Evolutionary conservation across 2,329 filamentous ascomycete genomes (phyloP).

Genomic region (Cercospora sp.): DNA sequence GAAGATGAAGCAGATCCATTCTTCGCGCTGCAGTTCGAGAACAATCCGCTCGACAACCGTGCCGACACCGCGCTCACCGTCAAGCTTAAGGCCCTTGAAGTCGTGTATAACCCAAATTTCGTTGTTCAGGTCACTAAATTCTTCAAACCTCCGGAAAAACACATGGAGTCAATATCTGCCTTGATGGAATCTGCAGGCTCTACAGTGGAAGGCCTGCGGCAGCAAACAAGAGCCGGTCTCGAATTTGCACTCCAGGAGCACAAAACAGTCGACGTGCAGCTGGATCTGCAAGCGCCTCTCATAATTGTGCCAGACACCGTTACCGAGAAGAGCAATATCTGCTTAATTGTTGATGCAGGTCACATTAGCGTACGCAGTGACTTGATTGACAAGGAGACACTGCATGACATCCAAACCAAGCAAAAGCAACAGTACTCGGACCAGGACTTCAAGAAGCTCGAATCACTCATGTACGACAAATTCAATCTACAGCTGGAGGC

Average conservation of each 20-base stretch:
- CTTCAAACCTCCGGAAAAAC: constrained; percentile 91
- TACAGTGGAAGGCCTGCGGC: constrained; percentile 89
- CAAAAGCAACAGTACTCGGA: constrained; percentile 84
- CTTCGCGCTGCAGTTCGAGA: constrained; percentile 89
- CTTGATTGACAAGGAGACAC: constrained; percentile 84
- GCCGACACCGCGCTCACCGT: constrained; percentile 88
- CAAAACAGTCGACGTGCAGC: constrained; percentile 93
- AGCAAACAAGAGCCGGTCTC: constrained; percentile 91
- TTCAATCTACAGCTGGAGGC: constrained; percentile 91
- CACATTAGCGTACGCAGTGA: constrained; percentile 94
- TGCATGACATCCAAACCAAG: constrained; percentile 87
- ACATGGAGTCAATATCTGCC: constrained; percentile 97
- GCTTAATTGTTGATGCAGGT: constrained; percentile 92
- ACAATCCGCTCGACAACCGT: constrained; percentile 89
- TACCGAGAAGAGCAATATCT: constrained; percentile 74
- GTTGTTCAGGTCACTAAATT: constrained; percentile 89
- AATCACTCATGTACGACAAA: constrained; percentile 96
- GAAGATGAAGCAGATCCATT: constrained; percentile 69
- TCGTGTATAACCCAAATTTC: constrained; percentile 96
- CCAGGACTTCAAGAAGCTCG: constrained; percentile 81
- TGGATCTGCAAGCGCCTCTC: constrained; percentile 91
- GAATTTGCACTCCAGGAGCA: constrained; percentile 97
- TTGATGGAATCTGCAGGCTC: constrained; percentile 94
- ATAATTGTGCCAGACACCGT: constrained; percentile 97
- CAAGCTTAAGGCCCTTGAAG: constrained; percentile 91